These are phyloP conservation scores for Galerina marginata DNA, from an alignment of 768 basidiomycete genomes.

Conservation along the genomic window DNA sequence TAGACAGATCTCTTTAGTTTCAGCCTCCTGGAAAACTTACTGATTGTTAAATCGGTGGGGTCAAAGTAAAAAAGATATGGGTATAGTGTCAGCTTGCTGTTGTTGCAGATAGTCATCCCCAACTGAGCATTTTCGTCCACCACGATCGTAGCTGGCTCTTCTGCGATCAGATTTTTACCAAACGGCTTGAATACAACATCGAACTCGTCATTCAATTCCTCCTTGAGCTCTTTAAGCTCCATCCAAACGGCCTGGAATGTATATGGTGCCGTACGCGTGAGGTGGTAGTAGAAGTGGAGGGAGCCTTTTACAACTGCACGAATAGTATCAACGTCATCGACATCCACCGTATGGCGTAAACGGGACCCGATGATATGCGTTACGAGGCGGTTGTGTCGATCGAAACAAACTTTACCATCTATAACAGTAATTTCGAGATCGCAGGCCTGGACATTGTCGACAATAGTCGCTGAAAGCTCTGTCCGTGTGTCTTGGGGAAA, in stretches of 20 bases:
- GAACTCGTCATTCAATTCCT: conserved; percentile 24
- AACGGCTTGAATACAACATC: conserved; percentile 23
- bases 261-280: conserved; percentile 24
- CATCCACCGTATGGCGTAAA: conserved; percentile 22
- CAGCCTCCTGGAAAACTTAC: conserved; percentile 24
- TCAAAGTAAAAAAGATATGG: conserved; percentile 50
- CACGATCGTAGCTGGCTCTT: conserved; percentile 31
- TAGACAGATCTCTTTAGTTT: background rate
- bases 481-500: conserved; percentile 21
- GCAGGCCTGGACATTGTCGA: conserved; percentile 20
- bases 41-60: conserved; percentile 40
- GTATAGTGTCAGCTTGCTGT: conserved; percentile 37
- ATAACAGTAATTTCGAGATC: conserved; percentile 25
- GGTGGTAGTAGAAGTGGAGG: conserved; percentile 35
- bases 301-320: conserved; percentile 22
- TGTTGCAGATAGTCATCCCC: conserved; percentile 42
- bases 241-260: conserved; percentile 33
- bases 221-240: conserved; percentile 34
- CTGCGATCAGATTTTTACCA: conserved; percentile 33
- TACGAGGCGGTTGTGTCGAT: conserved; percentile 28
- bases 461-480: conserved; percentile 18
- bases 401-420: conserved; percentile 24
- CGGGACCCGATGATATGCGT: conserved; percentile 25
- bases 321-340: conserved; percentile 17
- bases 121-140: conserved; percentile 31